Base-by-base conservation (phyloP, 345 rosid species). In the Cardiospermum halicacabum region DNA sequence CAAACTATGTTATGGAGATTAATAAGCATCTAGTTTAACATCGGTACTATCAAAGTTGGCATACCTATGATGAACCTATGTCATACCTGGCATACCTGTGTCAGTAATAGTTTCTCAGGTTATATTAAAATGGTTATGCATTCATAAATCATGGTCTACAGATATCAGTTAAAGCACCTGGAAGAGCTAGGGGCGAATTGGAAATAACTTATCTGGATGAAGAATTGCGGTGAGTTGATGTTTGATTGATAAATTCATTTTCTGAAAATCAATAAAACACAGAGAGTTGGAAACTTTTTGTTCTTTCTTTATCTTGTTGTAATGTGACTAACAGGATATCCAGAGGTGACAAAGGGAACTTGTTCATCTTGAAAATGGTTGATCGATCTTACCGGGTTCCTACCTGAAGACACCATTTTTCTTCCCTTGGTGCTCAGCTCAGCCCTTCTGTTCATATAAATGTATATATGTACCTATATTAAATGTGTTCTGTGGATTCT, bases 331-430 rank as follows among this genome's bases (percentile, higher is more conserved):
- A 67, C 87, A 93, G 98, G 73, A 27, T 90, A 66, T 88, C 97
- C 37, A 86, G 97, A 64, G 98, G 98, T 30, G 97, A 90, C 75
- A 83, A 81, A 64, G 98, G 97, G 7, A 93, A 90, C 70, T 71
- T 93, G 81, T 93, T 93, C 78, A 34, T 93, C 78, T 68, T 93
- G 82, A 93, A 86, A 84, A 93, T 90, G 97, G 65, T 88, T 2
- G 97, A 93, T 81, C 94, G 90, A 1, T 81, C 97, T 28, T 93
- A 86, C 72, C 74, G 90, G 48, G 81, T 90, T 48, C 97, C 97
- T 36, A 72, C 74, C 34, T 80, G 55, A 79, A 28, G 42, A 34
- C 3, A 1, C 31, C 22, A 30, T 36, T 51, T 24, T 24, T n/a
- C 24, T 47, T 62, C 10, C 24, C 30, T 21, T 19, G 28, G n/a